Conservation (phyloP, 352 stramenopile species). For the Globisporangium canariense region DNA sequence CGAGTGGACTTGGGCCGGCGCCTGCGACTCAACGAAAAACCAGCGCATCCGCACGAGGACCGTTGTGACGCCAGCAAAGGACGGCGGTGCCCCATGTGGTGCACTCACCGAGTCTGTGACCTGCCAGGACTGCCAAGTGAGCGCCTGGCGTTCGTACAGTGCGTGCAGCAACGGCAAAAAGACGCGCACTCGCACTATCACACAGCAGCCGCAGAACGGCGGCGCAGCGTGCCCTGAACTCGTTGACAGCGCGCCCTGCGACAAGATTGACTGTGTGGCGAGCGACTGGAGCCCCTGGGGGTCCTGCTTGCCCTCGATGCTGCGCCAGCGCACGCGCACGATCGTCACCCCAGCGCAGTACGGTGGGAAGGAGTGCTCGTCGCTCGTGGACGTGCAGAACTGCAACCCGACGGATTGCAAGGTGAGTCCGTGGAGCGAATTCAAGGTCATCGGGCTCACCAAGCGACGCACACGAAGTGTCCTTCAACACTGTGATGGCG, state of each 20-base stretch:
- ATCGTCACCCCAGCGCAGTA: constrained; percentile 42
- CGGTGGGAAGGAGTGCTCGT: constrained; percentile 35
- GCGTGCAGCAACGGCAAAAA: constrained; percentile 22
- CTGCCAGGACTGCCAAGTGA: constrained; percentile 23
- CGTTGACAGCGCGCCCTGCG: constrained; percentile 37
- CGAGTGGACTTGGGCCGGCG: constrained; percentile 20
- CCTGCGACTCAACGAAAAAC: constrained; percentile 27
- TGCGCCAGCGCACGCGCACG: constrained; percentile 46
- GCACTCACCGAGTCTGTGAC: constrained; percentile 5
- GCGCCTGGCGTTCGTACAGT: constrained; percentile 15
- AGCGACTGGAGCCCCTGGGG: constrained; percentile 51
- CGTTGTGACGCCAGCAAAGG: constrained; percentile 19
- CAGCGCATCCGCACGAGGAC: constrained; percentile 23
- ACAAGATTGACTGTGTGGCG: constrained; percentile 44
- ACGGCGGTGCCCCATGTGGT: constrained; percentile 14
- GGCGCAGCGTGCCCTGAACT: constrained; percentile 43
- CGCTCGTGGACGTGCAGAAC: constrained; percentile 46
- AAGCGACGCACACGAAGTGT: constrained; percentile 43
- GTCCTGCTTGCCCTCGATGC: constrained; percentile 26
- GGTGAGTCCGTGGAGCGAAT: constrained; percentile 48
- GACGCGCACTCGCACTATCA: constrained; percentile 44
- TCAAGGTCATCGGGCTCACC: constrained; percentile 32
- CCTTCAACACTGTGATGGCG: constrained; percentile 37
- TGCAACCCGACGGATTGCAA: constrained; percentile 65
- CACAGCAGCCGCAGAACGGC: constrained; percentile 39